These are phyloP conservation scores for Globisporangium ultimum DNA, from an alignment of 352 stramenopile genomes.

Conservation along the genomic window DNA sequence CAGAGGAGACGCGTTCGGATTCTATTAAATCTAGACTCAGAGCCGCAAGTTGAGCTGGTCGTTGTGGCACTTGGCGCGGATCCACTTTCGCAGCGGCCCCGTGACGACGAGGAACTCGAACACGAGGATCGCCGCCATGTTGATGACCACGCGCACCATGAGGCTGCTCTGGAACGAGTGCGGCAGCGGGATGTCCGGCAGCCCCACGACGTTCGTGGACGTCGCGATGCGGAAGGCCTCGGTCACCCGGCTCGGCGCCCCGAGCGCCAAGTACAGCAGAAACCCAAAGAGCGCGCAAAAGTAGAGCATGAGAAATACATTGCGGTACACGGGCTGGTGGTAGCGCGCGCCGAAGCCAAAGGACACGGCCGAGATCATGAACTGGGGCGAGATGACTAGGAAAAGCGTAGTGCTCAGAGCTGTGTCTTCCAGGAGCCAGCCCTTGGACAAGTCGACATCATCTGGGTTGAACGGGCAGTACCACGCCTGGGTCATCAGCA, in stretches of 20 bases:
- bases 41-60: slow-evolving; percentile 22
- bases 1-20: not conserved
- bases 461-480: slow-evolving; percentile 38
- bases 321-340: slow-evolving; percentile 38
- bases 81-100: slow-evolving; percentile 21
- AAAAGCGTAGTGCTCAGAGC: slow-evolving; percentile 26
- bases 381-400: slow-evolving; percentile 20
- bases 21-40: slow-evolving; percentile 21
- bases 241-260: slow-evolving; percentile 30
- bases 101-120: slow-evolving; percentile 32
- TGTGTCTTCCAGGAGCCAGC: slow-evolving; percentile 34
- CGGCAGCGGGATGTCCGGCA: slow-evolving; percentile 43
- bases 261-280: slow-evolving; percentile 40
- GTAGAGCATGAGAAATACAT: slow-evolving; percentile 35
- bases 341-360: slow-evolving; percentile 43
- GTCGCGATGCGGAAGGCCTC: slow-evolving; percentile 50
- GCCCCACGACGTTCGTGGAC: slow-evolving; percentile 43
- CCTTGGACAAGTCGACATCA: slow-evolving; percentile 30
- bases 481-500: slow-evolving; percentile 23
- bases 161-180: slow-evolving; percentile 26
- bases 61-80: slow-evolving; percentile 21
- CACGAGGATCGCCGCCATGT: slow-evolving; percentile 25
- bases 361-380: slow-evolving; percentile 16
- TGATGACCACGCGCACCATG: slow-evolving; percentile 17
- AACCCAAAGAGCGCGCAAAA: slow-evolving; percentile 21